phyloP scores from a whole-genome alignment of 2,329 filamentous ascomycete species.

The Tympanopsis confertula region DNA sequence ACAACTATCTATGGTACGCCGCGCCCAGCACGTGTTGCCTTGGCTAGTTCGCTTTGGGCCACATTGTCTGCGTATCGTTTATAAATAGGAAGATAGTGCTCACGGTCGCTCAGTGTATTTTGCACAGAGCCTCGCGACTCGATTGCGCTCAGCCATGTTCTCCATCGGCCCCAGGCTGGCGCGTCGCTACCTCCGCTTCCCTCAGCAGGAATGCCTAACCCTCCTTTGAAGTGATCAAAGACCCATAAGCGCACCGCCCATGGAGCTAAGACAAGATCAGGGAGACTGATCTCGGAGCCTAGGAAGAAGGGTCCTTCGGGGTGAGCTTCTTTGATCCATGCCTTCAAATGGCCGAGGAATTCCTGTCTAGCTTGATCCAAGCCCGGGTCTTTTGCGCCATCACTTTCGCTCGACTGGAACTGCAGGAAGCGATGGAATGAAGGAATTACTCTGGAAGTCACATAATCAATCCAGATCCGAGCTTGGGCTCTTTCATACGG shows the following conservation, averaged over 20 bases:
- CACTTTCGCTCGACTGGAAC: slow-evolving; percentile 11
- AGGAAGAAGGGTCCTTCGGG: slow-evolving; percentile 37
- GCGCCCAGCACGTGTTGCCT: slow-evolving; percentile 31
- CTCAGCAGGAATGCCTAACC: slow-evolving; percentile 32
- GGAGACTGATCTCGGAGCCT: slow-evolving; percentile 32
- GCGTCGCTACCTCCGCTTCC: slow-evolving; percentile 35
- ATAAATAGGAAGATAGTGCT: slow-evolving; percentile 44
- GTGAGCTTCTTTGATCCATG: slow-evolving; percentile 24
- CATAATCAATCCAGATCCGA: slow-evolving; percentile 46
- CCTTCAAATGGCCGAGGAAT: slow-evolving; percentile 36
- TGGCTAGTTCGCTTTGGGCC: slow-evolving; percentile 28
- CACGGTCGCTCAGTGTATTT: slow-evolving; percentile 39
- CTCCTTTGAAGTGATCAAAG: slow-evolving; percentile 46
- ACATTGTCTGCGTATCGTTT: slow-evolving; percentile 28
- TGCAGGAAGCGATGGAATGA: slow-evolving; percentile 32
- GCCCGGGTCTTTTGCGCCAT: slow-evolving; percentile 18
- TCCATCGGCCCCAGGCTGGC: slow-evolving; percentile 35
- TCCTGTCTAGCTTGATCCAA: slow-evolving; percentile 34
- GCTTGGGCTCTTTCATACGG: slow-evolving; percentile 36
- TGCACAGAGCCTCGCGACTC: slow-evolving; percentile 33
- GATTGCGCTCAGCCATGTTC: slow-evolving; percentile 36
- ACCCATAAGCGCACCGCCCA: slow-evolving; percentile 44
- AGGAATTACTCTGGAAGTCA: slow-evolving; percentile 40
- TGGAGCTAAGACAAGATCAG: slow-evolving; percentile 42
- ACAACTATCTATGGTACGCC: slow-evolving; percentile 30